phyloP scores from a whole-genome alignment of 2,329 filamentous ascomycete genomes.

The Orbilia quercus region DNA sequence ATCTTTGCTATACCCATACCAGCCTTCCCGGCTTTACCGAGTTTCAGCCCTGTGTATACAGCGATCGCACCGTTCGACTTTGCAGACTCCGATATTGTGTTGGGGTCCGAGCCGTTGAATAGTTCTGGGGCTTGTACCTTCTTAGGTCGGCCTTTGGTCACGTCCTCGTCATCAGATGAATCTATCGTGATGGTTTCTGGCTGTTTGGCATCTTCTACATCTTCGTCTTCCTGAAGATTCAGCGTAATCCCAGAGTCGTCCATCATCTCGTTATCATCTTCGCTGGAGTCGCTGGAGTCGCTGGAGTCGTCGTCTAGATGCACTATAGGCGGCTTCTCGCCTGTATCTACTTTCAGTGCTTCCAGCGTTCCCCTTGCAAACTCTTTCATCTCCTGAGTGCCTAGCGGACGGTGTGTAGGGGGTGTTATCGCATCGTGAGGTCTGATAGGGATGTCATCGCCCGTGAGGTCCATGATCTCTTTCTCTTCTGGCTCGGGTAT shows the following conservation, averaged over 20 bases:
- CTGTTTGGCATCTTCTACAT: constrained; percentile 7
- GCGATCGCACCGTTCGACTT: constrained; percentile 50
- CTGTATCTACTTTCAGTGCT: constrained; percentile 15
- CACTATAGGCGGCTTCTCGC: constrained; percentile 2
- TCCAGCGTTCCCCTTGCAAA: constrained; percentile 18
- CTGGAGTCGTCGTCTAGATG: constrained; percentile 35
- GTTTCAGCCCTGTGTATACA: constrained; percentile 44
- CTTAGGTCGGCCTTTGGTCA: constrained; percentile 44
- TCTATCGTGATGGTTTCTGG: constrained; percentile 40
- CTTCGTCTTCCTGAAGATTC: constrained; percentile 43
- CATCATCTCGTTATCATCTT: constrained; percentile 53
- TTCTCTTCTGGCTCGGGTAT: background rate
- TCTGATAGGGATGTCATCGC: constrained; percentile 2
- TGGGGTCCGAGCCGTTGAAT: constrained; percentile 2
- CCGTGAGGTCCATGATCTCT: constrained; percentile 32
- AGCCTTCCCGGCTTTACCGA: constrained; percentile 41
- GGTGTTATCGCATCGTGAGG: background rate
- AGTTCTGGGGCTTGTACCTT: constrained; percentile 5
- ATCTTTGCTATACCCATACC: constrained; percentile 28
- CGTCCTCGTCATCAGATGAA: constrained; percentile 42
- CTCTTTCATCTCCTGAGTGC: constrained; percentile 25
- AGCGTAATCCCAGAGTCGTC: constrained; percentile 55
- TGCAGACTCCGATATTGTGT: background rate
- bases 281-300: constrained; percentile 31
- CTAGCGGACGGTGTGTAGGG: constrained; percentile 3